These are phyloP conservation scores for Planoprotostelium fungivorum DNA, from an alignment of 78 protist species.

Conservation along the genomic window DNA sequence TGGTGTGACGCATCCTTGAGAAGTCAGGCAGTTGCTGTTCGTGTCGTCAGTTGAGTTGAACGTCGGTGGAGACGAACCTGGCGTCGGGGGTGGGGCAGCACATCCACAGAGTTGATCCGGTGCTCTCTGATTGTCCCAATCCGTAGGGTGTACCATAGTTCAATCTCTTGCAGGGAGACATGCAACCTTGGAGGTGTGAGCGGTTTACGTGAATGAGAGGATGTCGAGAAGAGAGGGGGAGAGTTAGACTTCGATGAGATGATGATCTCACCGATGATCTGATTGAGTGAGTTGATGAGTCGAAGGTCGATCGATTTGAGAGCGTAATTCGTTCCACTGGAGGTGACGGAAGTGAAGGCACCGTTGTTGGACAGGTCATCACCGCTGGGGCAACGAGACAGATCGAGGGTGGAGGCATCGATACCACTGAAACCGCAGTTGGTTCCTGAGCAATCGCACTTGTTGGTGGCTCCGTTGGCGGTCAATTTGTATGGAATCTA, in stretches of 20 bases:
- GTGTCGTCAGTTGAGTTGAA: not conserved
- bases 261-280: not conserved
- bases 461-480: not conserved
- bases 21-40: not conserved
- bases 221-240: too few relatives aligned
- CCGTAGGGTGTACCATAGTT: not conserved
- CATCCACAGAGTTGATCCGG: not conserved
- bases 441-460: not conserved
- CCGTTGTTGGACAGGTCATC: not conserved
- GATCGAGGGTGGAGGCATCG: not conserved
- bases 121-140: not conserved
- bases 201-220: too few relatives aligned
- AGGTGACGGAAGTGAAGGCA: not conserved
- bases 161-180: not conserved
- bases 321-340: not conserved
- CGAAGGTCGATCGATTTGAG: not conserved
- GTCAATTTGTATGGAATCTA: not conserved
- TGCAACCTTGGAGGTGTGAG: too few relatives aligned
- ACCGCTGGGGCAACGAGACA: not conserved
- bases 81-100: too few relatives aligned
- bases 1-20: not conserved
- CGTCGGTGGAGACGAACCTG: not conserved
- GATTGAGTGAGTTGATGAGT: not conserved
- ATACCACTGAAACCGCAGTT: not conserved
- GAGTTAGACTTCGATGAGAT: too few relatives aligned